phyloP scores from a whole-genome alignment of 1,284 basidiomycete species.

The Boletus albobrunnescens region DNA sequence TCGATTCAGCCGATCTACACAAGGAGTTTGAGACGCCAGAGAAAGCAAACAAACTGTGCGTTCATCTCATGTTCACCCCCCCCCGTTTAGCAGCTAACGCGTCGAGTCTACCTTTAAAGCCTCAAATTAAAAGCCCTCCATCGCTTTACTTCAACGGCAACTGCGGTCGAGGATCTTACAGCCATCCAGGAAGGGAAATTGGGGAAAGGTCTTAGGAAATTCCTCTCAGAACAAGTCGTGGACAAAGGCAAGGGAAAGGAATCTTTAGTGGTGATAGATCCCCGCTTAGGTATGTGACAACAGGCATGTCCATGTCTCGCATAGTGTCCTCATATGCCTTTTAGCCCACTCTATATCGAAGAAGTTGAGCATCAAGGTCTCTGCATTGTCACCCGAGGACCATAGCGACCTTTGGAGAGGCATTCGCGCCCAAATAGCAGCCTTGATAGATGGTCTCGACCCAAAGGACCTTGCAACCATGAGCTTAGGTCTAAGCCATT shows the following conservation, averaged over 20 bases:
- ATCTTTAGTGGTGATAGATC: slow-evolving; percentile 83
- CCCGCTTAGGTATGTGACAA: slow-evolving; percentile 74
- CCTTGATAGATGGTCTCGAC: slow-evolving; percentile 85
- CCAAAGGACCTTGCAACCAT: slow-evolving; percentile 97
- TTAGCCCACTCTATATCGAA: slow-evolving; percentile 84
- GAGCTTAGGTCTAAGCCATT: slow-evolving; percentile 96
- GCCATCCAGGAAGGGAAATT: slow-evolving; percentile 91
- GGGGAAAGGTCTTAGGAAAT: slow-evolving; percentile 90
- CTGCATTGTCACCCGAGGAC: slow-evolving; percentile 41
- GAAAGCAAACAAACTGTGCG: slow-evolving; percentile 87
- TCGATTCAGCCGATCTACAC: slow-evolving; percentile 83
- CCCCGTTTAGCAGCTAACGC: slow-evolving; percentile 5
- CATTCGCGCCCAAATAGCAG: slow-evolving; percentile 85
- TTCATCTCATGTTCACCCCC: slow-evolving; percentile 21
- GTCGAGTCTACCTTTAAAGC: slow-evolving; percentile 39
- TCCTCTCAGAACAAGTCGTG: slow-evolving; percentile 84
- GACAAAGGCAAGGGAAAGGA: slow-evolving; percentile 89
- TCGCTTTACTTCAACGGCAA: slow-evolving; percentile 93
- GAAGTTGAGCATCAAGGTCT: slow-evolving; percentile 90
- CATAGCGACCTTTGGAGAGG: slow-evolving; percentile 88
- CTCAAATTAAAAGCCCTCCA: slow-evolving; percentile 94
- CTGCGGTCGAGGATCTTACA: slow-evolving; percentile 98
- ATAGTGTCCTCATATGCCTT: slow-evolving; percentile 6
- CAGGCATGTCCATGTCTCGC: background rate
- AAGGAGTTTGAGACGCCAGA: slow-evolving; percentile 92